Percentiles rank a stretch among this genome's conserved stretches.
These are phyloP conservation scores for Paecilomyces sp. DNA, from an alignment of 2,329 filamentous ascomycete species.

Conservation along the genomic window DNA sequence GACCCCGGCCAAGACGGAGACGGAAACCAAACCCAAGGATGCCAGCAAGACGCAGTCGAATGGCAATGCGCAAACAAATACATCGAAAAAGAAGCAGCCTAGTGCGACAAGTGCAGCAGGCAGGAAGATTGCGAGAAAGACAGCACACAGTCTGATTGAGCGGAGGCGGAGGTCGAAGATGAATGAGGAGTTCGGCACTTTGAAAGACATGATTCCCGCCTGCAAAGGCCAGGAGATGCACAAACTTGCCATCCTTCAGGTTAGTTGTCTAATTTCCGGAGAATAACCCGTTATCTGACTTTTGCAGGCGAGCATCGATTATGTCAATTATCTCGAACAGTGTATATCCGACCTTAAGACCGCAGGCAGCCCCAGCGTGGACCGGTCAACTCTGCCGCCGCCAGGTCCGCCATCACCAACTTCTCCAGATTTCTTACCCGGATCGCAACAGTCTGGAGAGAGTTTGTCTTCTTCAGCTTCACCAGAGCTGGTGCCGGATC, in stretches of 20 bases:
- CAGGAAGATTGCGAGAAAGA: conserved; percentile 92
- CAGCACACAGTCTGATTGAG: conserved; percentile 92
- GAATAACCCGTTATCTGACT: conserved; percentile 2
- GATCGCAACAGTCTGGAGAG: conserved; percentile 12
- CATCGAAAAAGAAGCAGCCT: conserved; percentile 67
- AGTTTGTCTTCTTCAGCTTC: conserved; percentile 27
- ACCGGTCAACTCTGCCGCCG: conserved; percentile 6
- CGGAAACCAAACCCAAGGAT: conserved; percentile 15
- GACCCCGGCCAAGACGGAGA: not conserved
- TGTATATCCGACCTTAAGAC: conserved; percentile 76
- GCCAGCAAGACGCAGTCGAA: conserved; percentile 5
- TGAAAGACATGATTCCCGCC: conserved; percentile 93
- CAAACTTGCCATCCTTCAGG: conserved; percentile 90
- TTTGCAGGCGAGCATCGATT: conserved; percentile 82
- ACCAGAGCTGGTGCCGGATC: conserved; percentile 22
- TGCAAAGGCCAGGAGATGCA: conserved; percentile 96
- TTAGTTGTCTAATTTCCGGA: conserved; percentile 28
- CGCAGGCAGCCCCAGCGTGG: conserved; percentile 18
- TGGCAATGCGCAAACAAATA: conserved; percentile 25
- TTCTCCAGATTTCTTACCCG: conserved; percentile 24
- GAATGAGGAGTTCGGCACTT: conserved; percentile 93
- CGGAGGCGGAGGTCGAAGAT: conserved; percentile 86
- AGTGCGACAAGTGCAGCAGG: conserved; percentile 73
- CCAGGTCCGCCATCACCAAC: conserved; percentile 27
- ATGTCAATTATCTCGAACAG: conserved; percentile 86